Percentiles rank a stretch among this genome's conserved stretches.
Evolutionary conservation across 192 early-diverging fungal species (phyloP).

Genomic region (Pilobolus umbonatus): DNA sequence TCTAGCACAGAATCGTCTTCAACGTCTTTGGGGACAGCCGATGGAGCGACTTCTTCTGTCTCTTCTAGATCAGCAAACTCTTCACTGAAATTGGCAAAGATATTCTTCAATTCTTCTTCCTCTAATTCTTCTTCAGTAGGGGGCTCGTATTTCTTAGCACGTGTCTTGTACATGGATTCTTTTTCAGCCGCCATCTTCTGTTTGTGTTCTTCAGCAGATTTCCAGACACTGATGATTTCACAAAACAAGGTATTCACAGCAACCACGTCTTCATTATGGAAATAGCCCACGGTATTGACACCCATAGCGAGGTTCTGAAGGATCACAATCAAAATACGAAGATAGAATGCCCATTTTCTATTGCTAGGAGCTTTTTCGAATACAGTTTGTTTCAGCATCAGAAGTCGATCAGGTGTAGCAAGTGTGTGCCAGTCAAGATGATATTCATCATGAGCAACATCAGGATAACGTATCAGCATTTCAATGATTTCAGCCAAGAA

Average conservation of each 20-base stretch:
- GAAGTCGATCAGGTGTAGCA: slow-evolving; percentile 34
- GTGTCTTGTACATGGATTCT: slow-evolving; percentile 50
- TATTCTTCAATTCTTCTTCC: slow-evolving; percentile 63
- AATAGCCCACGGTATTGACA: slow-evolving; percentile 36
- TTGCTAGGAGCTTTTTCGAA: slow-evolving; percentile 35
- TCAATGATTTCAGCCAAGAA: slow-evolving; percentile 32
- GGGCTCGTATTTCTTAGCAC: slow-evolving; percentile 46
- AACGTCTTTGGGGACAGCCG: slow-evolving; percentile 29
- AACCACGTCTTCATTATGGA: slow-evolving; percentile 36
- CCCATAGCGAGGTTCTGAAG: slow-evolving; percentile 40
- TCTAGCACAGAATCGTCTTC: slow-evolving; percentile 42
- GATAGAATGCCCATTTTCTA: slow-evolving; percentile 48
- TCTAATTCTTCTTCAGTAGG: slow-evolving; percentile 61
- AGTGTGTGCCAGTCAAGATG: slow-evolving; percentile 40
- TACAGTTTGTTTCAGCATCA: slow-evolving; percentile 38
- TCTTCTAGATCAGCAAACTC: slow-evolving; percentile 70
- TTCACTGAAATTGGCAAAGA: slow-evolving; percentile 85
- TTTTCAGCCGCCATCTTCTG: slow-evolving; percentile 43
- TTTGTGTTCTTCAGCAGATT: slow-evolving; percentile 55
- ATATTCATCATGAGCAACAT: slow-evolving; percentile 31
- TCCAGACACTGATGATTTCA: slow-evolving; percentile 58
- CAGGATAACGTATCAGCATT: slow-evolving; percentile 32
- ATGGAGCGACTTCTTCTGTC: slow-evolving; percentile 22
- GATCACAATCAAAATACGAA: slow-evolving; percentile 43
- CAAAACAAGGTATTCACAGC: slow-evolving; percentile 48